A percentile compares a stretch with the other conserved stretches of the same genome.
Conservation (phyloP, 2,329 filamentous ascomycete genomes). For the Didymella lethalis region DNA sequence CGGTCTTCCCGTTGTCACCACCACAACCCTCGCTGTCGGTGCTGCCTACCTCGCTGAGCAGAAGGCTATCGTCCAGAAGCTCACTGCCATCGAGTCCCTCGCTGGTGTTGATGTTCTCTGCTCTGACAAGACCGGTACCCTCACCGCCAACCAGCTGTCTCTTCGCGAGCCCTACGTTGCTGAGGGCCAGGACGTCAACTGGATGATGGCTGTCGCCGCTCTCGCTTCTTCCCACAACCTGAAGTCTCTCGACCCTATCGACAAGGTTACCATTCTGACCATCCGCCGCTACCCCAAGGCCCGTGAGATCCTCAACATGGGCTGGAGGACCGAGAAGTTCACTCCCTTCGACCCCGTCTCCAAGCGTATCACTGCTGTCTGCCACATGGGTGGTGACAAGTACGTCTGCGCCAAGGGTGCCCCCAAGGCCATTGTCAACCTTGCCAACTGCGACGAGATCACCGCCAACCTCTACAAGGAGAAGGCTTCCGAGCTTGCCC, state of each 20-base stretch:
- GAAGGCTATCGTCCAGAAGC: constrained; percentile 81
- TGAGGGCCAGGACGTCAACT: constrained; percentile 80
- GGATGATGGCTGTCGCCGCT: constrained; percentile 84
- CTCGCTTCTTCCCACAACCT: constrained; percentile 81
- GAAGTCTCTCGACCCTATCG: constrained; percentile 79
- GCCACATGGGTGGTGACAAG: constrained; percentile 72
- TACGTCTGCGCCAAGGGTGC: constrained; percentile 81
- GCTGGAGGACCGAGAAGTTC: constrained; percentile 81
- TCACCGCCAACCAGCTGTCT: constrained; percentile 77
- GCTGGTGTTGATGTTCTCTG: constrained; percentile 76
- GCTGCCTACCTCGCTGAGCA: constrained; percentile 79
- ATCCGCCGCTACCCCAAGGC: constrained; percentile 80
- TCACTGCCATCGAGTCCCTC: constrained; percentile 76
- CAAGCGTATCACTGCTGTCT: constrained; percentile 78
- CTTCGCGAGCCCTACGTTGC: constrained; percentile 80
- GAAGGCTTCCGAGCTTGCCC: constrained; percentile 78
- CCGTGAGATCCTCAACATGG: constrained; percentile 75
- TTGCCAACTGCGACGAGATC: constrained; percentile 72
- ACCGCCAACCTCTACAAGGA: constrained; percentile 72
- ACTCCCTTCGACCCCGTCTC: constrained; percentile 80
- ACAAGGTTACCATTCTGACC: constrained; percentile 80
- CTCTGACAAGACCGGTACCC: constrained; percentile 82
- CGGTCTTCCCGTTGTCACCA: constrained; percentile 79
- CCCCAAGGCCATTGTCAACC: constrained; percentile 75
- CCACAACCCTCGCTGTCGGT: constrained; percentile 78